A percentile compares a stretch with the other conserved stretches of the same genome.
Conservation (phyloP, 2,329 filamentous ascomycete genomes). For the Fusarium illudens region DNA sequence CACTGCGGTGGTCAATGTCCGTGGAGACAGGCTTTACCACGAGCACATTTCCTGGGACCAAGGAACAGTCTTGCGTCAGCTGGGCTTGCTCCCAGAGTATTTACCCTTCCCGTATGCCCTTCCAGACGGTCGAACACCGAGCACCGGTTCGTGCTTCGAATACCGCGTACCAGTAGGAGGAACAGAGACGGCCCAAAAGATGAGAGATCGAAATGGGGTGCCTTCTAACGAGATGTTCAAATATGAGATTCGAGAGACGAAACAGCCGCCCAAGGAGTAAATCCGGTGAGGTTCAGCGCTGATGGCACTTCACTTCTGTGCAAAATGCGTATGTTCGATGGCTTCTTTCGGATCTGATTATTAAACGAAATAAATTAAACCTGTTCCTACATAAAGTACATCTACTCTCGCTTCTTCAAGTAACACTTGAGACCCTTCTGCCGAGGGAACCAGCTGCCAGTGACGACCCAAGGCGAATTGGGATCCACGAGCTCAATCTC, state of each 20-base stretch:
- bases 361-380: not conserved
- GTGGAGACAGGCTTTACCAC: conserved; percentile 70
- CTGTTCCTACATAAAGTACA: not conserved
- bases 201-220: conserved; percentile 44
- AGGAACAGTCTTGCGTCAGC: conserved; percentile 67
- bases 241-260: conserved; percentile 30
- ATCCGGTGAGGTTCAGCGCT: too few species aligned
- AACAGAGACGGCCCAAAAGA: conserved; percentile 45
- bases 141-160: conserved; percentile 36
- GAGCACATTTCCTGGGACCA: conserved; percentile 77
- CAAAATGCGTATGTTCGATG: too few species aligned
- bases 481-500: conserved; percentile 47
- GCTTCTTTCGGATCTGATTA: too few species aligned
- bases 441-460: conserved; percentile 15
- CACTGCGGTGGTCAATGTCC: conserved; percentile 69
- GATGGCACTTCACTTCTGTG: too few species aligned
- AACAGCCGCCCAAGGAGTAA: not conserved
- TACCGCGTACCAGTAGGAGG: conserved; percentile 47
- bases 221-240: conserved; percentile 46
- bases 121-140: conserved; percentile 45
- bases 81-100: conserved; percentile 66
- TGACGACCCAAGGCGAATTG: not conserved
- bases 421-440: conserved; percentile 6
- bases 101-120: conserved; percentile 68
- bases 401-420: not conserved